These are phyloP conservation scores for Fusarium austroafricanum DNA, from an alignment of 2,329 filamentous ascomycete species.

Conservation along the genomic window DNA sequence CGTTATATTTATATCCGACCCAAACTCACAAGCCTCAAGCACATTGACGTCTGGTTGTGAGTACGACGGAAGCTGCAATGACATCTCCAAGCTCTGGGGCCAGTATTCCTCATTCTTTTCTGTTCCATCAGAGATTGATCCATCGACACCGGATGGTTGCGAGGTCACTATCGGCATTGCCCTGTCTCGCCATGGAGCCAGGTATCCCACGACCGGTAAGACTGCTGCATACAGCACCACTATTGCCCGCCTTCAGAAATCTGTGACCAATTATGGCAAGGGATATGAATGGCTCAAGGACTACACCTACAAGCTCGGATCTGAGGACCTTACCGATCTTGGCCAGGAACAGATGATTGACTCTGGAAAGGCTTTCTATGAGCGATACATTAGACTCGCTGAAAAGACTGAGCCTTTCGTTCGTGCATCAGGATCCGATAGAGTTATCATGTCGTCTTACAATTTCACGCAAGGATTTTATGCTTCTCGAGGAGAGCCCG, in stretches of 20 bases:
- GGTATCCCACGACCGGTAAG: slow-evolving; percentile 81
- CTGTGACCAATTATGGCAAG: slow-evolving; percentile 66
- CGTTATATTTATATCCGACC: neutral
- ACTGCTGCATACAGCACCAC: slow-evolving; percentile 71
- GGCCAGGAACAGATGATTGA: slow-evolving; percentile 77
- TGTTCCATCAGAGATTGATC: slow-evolving; percentile 73
- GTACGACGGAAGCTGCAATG: slow-evolving; percentile 59
- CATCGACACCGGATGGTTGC: slow-evolving; percentile 73
- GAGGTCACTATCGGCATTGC: slow-evolving; percentile 82
- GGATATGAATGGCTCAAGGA: slow-evolving; percentile 76
- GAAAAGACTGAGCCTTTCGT: slow-evolving; percentile 72
- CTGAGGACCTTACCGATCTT: slow-evolving; percentile 75
- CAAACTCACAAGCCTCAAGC: slow-evolving; percentile 9
- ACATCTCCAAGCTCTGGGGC: slow-evolving; percentile 77
- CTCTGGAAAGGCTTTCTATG: slow-evolving; percentile 80
- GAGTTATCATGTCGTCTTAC: slow-evolving; percentile 79
- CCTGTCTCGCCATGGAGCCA: slow-evolving; percentile 85
- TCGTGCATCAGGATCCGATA: slow-evolving; percentile 74
- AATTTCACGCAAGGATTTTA: slow-evolving; percentile 84
- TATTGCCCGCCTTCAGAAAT: slow-evolving; percentile 72
- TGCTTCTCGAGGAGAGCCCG: slow-evolving; percentile 51
- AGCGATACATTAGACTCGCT: slow-evolving; percentile 75
- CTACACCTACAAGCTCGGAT: slow-evolving; percentile 77
- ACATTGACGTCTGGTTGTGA: slow-evolving; percentile 41
- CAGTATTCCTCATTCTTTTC: slow-evolving; percentile 90